Conservation (phyloP, 2,329 filamentous ascomycete genomes). For the Colletotrichum agaves region DNA sequence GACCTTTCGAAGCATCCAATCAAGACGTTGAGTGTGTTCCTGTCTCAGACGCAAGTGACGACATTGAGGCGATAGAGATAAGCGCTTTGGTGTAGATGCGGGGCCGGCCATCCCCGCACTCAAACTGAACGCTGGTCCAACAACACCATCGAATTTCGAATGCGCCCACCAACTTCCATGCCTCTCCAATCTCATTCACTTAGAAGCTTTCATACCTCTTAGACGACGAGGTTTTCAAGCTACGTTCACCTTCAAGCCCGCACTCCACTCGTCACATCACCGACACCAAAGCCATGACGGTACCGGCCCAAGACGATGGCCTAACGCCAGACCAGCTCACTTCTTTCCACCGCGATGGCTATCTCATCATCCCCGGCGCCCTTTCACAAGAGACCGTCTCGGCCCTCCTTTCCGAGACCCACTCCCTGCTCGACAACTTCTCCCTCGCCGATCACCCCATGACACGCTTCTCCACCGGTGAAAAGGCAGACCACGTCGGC, state of each 20-base stretch:
- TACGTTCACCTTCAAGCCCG: too few species aligned
- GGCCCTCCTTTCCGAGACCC: conserved; percentile 78
- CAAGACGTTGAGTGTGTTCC: too few species aligned
- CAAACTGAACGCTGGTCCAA: background rate
- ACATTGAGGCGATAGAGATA: conserved; percentile 14
- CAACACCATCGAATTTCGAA: background rate
- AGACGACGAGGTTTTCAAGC: background rate
- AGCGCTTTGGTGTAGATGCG: conserved; percentile 24
- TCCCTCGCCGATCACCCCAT: conserved; percentile 86
- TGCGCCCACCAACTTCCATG: background rate
- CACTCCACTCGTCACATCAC: background rate
- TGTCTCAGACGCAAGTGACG: conserved; percentile 1
- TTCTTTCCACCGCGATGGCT: conserved; percentile 84
- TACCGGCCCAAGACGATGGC: conserved; percentile 51
- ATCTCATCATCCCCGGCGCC: conserved; percentile 85
- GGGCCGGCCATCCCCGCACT: conserved; percentile 32
- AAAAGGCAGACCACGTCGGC: conserved; percentile 80
- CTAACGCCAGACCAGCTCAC: conserved; percentile 78
- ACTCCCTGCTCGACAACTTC: conserved; percentile 78
- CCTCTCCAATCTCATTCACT: background rate
- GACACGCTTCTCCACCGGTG: conserved; percentile 92
- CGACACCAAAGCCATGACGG: conserved; percentile 4
- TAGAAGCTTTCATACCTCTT: background rate
- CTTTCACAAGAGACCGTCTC: conserved; percentile 73
- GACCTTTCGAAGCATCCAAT: background rate